Percentiles rank a stretch among this genome's conserved stretches.
phyloP scores from a whole-genome alignment of 768 basidiomycete species.

The Tricholoma matsutake region DNA sequence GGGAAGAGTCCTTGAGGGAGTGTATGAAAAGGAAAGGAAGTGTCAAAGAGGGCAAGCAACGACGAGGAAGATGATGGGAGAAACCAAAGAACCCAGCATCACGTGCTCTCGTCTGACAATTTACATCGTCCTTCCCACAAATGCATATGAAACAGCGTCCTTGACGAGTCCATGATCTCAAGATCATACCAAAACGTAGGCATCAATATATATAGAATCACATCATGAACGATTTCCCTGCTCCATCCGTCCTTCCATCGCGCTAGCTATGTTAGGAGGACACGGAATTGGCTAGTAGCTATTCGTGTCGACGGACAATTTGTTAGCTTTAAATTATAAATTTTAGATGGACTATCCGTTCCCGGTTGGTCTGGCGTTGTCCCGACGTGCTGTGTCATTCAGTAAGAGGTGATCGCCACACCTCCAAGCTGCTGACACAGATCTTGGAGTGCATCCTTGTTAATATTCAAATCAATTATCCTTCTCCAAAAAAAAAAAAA shows the following conservation, averaged over 20 bases:
- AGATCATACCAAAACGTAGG: too few species aligned
- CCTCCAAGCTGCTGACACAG: slow-evolving; percentile 15
- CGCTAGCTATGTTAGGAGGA: too few species aligned
- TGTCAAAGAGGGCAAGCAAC: slow-evolving; percentile 24
- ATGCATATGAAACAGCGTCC: too few species aligned
- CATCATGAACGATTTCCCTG: too few species aligned
- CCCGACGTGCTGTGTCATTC: background rate
- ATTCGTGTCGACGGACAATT: too few species aligned
- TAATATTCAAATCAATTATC: background rate
- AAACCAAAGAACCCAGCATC: background rate
- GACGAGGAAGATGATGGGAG: slow-evolving; percentile 13
- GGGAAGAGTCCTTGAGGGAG: slow-evolving; percentile 32
- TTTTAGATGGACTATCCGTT: too few species aligned
- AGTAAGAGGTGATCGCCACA: slow-evolving; percentile 3
- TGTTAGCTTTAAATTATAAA: background rate
- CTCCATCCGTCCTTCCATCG: too few species aligned
- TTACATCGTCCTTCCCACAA: too few species aligned
- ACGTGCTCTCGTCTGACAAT: too few species aligned
- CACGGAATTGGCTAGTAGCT: too few species aligned
- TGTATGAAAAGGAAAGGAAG: slow-evolving; percentile 38
- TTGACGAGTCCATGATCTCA: too few species aligned
- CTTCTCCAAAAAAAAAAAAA: background rate
- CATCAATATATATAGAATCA: too few species aligned
- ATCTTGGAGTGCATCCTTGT: slow-evolving; percentile 6
- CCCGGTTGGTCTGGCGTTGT: background rate